Percentiles rank a stretch among this genome's conserved stretches.
Evolutionary conservation across 1,139 yeast genomes (phyloP).

Genomic region (Blastobotrys malaysiensis): DNA sequence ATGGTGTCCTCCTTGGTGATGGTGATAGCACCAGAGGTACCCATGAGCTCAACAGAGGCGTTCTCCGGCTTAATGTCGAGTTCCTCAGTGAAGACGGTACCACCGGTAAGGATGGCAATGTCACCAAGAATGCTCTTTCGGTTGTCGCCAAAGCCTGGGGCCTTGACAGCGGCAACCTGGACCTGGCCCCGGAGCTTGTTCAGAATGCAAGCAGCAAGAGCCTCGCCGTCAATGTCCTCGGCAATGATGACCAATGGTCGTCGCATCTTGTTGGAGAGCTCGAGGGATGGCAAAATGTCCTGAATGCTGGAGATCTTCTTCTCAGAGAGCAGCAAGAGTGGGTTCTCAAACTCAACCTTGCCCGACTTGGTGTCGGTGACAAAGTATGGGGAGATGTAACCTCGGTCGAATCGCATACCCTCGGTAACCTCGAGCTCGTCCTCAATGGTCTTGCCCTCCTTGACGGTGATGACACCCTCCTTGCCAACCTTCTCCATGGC

Average conservation of each 20-base stretch:
- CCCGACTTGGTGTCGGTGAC: constrained; percentile 95
- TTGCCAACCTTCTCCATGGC: constrained; percentile 99
- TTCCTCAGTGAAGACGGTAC: constrained; percentile 98
- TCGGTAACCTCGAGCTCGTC: constrained; percentile 97
- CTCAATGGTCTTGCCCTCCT: constrained; percentile 95
- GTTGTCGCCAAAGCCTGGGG: constrained; percentile 99
- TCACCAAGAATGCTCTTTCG: constrained; percentile 97
- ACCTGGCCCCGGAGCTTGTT: constrained; percentile 99
- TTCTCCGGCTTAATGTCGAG: constrained; percentile 96
- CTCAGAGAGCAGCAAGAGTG: constrained; percentile 82
- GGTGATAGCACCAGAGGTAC: constrained; percentile 89
- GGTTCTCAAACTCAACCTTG: constrained; percentile 96
- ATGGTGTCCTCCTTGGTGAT: constrained; percentile 98
- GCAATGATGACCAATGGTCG: constrained; percentile 94
- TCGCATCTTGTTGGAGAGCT: constrained; percentile 88
- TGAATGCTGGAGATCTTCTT: constrained; percentile 91
- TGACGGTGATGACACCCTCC: constrained; percentile 98
- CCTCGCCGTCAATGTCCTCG: constrained; percentile 98
- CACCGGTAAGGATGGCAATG: constrained; percentile 94
- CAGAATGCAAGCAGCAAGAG: constrained; percentile 96
- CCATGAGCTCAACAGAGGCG: constrained; percentile 86
- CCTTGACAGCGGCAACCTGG: constrained; percentile 97
- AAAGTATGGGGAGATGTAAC: constrained; percentile 96
- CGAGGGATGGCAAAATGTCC: constrained; percentile 91
- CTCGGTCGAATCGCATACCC: constrained; percentile 99